These are phyloP conservation scores for Alternaria infectoria DNA, from an alignment of 2,329 filamentous ascomycete genomes.

Conservation along the genomic window DNA sequence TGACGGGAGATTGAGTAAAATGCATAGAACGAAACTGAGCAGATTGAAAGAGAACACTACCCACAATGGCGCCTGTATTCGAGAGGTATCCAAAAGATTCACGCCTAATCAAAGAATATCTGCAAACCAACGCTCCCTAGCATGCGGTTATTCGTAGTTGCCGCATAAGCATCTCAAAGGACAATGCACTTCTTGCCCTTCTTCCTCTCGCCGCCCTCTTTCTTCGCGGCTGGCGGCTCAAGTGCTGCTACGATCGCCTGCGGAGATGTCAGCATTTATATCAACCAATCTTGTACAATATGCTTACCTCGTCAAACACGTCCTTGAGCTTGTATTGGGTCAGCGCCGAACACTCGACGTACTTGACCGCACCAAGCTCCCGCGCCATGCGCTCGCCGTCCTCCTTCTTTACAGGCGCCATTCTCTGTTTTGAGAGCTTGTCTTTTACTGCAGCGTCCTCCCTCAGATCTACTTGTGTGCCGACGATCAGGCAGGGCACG, in stretches of 20 bases:
- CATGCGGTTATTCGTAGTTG: slow-evolving; percentile 17
- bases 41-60: slow-evolving; percentile 47
- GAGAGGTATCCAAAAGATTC: slow-evolving; percentile 50
- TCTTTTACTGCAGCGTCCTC: slow-evolving; percentile 87
- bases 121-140: slow-evolving; percentile 35
- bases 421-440: slow-evolving; percentile 94
- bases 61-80: slow-evolving; percentile 48
- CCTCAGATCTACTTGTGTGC: slow-evolving; percentile 94
- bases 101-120: slow-evolving; percentile 40
- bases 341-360: slow-evolving; percentile 96
- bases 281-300: not conserved
- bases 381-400: slow-evolving; percentile 97
- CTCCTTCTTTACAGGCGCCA: slow-evolving; percentile 88
- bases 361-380: slow-evolving; percentile 96
- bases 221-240: slow-evolving; percentile 77
- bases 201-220: slow-evolving; percentile 61
- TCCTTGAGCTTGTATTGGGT: slow-evolving; percentile 99
- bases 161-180: slow-evolving; percentile 32
- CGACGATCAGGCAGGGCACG: slow-evolving; percentile 96
- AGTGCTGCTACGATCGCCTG: slow-evolving; percentile 95
- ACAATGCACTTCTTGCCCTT: slow-evolving; percentile 47
- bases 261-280: slow-evolving; percentile 10
- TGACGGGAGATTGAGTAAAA: not conserved
- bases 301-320: slow-evolving; percentile 93
- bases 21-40: slow-evolving; percentile 16